These are phyloP conservation scores for Meyerozyma elateridarum DNA, from an alignment of 1,139 yeast genomes.

Conservation along the genomic window DNA sequence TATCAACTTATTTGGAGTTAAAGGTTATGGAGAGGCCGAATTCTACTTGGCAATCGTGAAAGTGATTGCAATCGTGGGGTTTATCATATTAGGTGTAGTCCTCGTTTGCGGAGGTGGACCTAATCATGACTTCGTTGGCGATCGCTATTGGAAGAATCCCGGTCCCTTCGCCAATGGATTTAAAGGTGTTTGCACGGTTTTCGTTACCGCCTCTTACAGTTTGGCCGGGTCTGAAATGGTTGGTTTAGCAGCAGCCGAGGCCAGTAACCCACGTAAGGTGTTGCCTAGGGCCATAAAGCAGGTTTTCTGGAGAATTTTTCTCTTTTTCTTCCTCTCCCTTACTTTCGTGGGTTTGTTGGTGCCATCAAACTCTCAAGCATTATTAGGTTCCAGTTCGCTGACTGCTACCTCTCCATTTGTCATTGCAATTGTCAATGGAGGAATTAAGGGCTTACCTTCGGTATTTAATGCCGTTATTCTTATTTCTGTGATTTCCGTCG, in stretches of 20 bases:
- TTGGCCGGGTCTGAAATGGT: slow-evolving; percentile 45
- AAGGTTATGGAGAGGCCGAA: slow-evolving; percentile 74
- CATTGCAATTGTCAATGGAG: slow-evolving; percentile 39
- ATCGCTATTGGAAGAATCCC: slow-evolving; percentile 54
- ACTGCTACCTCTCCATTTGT: slow-evolving; percentile 41
- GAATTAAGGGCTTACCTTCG: slow-evolving; percentile 38
- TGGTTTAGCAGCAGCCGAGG: slow-evolving; percentile 35
- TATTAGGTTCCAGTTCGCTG: slow-evolving; percentile 24
- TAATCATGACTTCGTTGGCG: slow-evolving; percentile 57
- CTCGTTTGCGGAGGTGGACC: slow-evolving; percentile 68
- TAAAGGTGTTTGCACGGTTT: slow-evolving; percentile 39
- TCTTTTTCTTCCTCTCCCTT: slow-evolving; percentile 37
- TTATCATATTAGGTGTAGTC: slow-evolving; percentile 59
- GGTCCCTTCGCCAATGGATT: slow-evolving; percentile 47
- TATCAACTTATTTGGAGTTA: slow-evolving; percentile 65
- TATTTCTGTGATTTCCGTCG: slow-evolving; percentile 40
- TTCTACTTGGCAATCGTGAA: slow-evolving; percentile 56
- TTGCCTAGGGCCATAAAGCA: slow-evolving; percentile 40
- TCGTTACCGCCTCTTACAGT: slow-evolving; percentile 40
- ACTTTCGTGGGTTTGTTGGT: slow-evolving; percentile 36
- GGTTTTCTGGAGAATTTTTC: slow-evolving; percentile 40
- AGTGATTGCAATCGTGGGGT: slow-evolving; percentile 58
- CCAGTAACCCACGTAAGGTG: slow-evolving; percentile 18
- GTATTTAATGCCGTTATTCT: slow-evolving; percentile 40
- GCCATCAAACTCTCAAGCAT: slow-evolving; percentile 27